Conservation (phyloP, 768 basidiomycete genomes). For the Cyathus striatus region DNA sequence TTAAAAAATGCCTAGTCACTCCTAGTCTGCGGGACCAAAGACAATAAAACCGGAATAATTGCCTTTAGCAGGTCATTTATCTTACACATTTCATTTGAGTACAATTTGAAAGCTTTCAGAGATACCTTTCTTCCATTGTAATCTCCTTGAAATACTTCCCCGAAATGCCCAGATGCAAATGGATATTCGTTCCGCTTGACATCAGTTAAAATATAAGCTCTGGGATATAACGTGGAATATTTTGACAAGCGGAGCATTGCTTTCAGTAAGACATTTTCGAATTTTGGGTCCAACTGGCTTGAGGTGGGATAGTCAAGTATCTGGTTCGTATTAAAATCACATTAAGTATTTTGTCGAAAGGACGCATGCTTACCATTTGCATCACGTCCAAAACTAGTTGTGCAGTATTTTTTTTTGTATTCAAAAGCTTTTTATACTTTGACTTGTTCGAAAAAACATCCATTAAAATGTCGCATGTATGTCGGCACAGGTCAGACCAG, state of each 20-base stretch:
- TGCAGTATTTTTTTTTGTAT: neutral
- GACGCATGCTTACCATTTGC: neutral
- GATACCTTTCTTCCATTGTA: neutral
- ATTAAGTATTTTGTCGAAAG: neutral
- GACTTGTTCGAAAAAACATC: neutral
- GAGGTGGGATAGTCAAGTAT: neutral
- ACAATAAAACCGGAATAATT: neutral
- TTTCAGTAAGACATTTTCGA: neutral
- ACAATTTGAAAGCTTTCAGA: conserved; percentile 1
- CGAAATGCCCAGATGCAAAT: conserved; percentile 2
- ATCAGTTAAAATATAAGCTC: neutral
- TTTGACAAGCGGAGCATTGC: conserved; percentile 2
- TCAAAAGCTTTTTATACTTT: neutral
- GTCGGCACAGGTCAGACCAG: neutral
- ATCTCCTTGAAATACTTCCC: conserved; percentile 2
- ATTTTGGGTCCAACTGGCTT: neutral
- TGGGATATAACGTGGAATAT: neutral
- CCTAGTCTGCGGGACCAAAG: too few species aligned
- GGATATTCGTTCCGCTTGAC: neutral
- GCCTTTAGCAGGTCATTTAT: neutral
- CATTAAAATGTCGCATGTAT: neutral
- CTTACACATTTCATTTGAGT: neutral
- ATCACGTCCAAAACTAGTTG: neutral
- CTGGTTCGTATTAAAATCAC: neutral
- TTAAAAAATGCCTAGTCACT: neutral